phyloP scores from a whole-genome alignment of 2,329 filamentous ascomycete genomes.

The Clarireedia paspali region DNA sequence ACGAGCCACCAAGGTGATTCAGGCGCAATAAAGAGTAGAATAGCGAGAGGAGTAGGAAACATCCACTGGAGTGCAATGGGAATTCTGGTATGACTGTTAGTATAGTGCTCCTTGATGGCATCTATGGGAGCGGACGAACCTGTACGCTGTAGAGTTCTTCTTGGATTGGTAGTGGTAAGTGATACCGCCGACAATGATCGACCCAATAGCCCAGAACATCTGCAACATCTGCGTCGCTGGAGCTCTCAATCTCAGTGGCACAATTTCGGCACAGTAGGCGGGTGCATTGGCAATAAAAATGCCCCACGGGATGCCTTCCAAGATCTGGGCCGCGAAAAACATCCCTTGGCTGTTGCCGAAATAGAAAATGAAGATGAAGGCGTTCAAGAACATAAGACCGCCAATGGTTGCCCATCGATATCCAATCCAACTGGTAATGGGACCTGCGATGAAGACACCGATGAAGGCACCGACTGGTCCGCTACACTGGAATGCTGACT shows the following conservation, averaged over 20 bases:
- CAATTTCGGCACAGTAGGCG: conserved; percentile 55
- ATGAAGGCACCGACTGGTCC: conserved; percentile 53
- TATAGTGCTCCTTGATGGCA: conserved; percentile 22
- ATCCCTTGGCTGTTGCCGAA: conserved; percentile 34
- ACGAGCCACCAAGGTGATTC: conserved; percentile 44
- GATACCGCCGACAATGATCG: conserved; percentile 51
- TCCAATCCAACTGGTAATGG: conserved; percentile 49
- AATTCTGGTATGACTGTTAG: conserved; percentile 34
- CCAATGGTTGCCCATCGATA: conserved; percentile 52
- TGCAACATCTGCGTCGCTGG: conserved; percentile 55
- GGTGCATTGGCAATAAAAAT: conserved; percentile 60
- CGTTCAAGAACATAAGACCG: conserved; percentile 49
- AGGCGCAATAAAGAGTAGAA: conserved; percentile 40
- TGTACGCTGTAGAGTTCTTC: conserved; percentile 32
- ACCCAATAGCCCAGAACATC: conserved; percentile 58
- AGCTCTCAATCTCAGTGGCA: conserved; percentile 49
- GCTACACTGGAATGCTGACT: conserved; percentile 46
- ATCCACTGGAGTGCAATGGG: conserved; percentile 46
- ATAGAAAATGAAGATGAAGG: conserved; percentile 33
- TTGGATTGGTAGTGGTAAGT: conserved; percentile 44
- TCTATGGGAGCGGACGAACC: conserved; percentile 29
- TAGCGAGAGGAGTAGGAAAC: conserved; percentile 43
- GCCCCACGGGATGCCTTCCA: conserved; percentile 58
- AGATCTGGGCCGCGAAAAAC: conserved; percentile 46
- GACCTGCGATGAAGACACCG: conserved; percentile 51